Base-by-base conservation (phyloP, 176 grass and related monocot genomes). In the Ampelocalamus luodianensis region DNA sequence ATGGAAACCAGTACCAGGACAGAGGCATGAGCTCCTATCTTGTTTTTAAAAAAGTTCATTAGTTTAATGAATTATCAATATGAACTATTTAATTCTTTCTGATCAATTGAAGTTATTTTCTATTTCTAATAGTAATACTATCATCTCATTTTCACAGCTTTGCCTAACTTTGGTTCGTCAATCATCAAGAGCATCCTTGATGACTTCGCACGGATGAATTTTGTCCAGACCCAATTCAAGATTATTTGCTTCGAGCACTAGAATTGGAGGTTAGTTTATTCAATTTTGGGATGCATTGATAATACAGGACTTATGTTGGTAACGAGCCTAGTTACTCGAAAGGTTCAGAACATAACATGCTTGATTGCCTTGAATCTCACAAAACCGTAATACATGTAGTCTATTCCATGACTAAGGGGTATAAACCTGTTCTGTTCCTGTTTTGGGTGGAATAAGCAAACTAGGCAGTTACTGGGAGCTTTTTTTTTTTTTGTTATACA, bases 121-220 rank as follows among this genome's bases (percentile, higher is more conserved):
- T 26, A 20, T 39, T 70, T 71, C 39, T 69, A 80, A 82, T 43
- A 18, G 16, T 43, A 24, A 82, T 43, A 13, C 16, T 43, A 24
- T 39, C 20, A 20, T 77, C 49, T 79, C 38, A 34, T 81, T 87
- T 85, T 82, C 34, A 86, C 94, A 98, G 96, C 87, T 95, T 74
- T 98, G 96, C 93, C 93, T 62, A 90, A 88, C 83, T 98, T 98
- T 72, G 89, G 87, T 83, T 88, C 96, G 71, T 89, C 87, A 68
- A 92, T 98, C 66, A 89, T 98, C 83, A 95, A 89, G 71, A 82
- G 79, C 20, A 90, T 98, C 39, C 89, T 98, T 63, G 68, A 89
- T 58, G 83, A 80, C 76, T 98, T 98, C 72, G 76, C 89, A 69
- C 86, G 0, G 96, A 98, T 95, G 93, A 98, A 90, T 98, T 98